Conservation (phyloP, 1,284 basidiomycete genomes). For the Vanrija sp. region DNA sequence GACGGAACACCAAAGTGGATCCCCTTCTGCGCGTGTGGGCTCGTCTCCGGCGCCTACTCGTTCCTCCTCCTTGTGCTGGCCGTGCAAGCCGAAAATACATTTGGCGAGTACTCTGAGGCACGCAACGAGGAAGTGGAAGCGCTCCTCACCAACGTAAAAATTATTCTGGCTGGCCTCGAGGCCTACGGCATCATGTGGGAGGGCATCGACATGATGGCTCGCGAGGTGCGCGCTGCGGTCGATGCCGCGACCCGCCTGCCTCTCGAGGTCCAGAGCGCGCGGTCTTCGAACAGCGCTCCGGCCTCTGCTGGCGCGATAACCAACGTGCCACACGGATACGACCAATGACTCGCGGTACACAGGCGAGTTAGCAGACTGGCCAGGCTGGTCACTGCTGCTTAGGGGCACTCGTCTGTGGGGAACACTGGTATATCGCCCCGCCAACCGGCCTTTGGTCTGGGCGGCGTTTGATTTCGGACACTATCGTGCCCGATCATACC, state of each 20-base stretch:
- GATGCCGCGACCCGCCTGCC: conserved; percentile 13
- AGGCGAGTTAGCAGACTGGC: too few species aligned
- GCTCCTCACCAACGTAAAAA: conserved; percentile 48
- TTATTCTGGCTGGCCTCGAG: conserved; percentile 48
- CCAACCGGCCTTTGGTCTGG: too few species aligned
- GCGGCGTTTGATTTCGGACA: too few species aligned
- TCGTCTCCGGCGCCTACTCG: conserved; percentile 46
- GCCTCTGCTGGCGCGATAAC: too few species aligned
- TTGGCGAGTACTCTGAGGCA: conserved; percentile 24
- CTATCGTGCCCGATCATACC: too few species aligned
- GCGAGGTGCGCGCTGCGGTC: conserved; percentile 32
- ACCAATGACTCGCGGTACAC: too few species aligned
- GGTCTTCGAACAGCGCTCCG: too few species aligned
- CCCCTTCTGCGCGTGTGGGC: conserved; percentile 50
- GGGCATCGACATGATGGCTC: conserved; percentile 48
- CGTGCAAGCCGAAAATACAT: conserved; percentile 43
- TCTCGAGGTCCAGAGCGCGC: conserved; percentile 10
- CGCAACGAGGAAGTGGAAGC: conserved; percentile 42
- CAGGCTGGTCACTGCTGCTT: too few species aligned
- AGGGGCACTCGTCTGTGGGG: too few species aligned
- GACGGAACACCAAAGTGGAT: conserved; percentile 45
- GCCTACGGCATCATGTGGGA: conserved; percentile 50
- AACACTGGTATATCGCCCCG: too few species aligned
- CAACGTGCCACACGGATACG: too few species aligned
- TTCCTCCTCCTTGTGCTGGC: conserved; percentile 49